A percentile compares a stretch with the other conserved stretches of the same genome.
Evolutionary conservation across 441 rosid species (phyloP).

Genomic region (Oxalis stricta): DNA sequence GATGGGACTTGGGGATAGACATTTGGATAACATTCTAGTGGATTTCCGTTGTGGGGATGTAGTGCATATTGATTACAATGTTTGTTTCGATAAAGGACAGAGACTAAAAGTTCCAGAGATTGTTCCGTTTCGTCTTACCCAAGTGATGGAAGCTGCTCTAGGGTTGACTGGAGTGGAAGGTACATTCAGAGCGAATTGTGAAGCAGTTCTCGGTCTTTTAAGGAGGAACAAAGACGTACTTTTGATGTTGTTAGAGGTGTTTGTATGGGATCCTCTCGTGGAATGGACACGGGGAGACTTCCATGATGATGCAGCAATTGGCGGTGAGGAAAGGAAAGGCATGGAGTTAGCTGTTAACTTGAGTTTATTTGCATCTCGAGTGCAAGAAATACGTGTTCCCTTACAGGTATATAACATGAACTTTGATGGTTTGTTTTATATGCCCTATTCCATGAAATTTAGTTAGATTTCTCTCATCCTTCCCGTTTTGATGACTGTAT

Average conservation of each 20-base stretch:
- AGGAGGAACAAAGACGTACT: slow-evolving; percentile 84
- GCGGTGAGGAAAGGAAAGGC: slow-evolving; percentile 97
- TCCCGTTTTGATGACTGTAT: no score
- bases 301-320: slow-evolving; percentile 96
- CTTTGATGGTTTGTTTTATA: not conserved
- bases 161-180: slow-evolving; percentile 97
- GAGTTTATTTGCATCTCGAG: slow-evolving; percentile 97
- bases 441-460: no score
- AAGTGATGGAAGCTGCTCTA: slow-evolving; percentile 79
- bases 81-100: slow-evolving; percentile 96
- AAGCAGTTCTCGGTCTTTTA: slow-evolving; percentile 71
- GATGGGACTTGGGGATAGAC: slow-evolving; percentile 95
- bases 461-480: no score
- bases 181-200: slow-evolving; percentile 77
- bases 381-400: slow-evolving; percentile 95
- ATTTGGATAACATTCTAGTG: slow-evolving; percentile 92
- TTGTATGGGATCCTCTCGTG: slow-evolving; percentile 96
- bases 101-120: slow-evolving; percentile 91
- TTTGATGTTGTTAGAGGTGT: slow-evolving; percentile 86
- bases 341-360: slow-evolving; percentile 98
- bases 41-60: slow-evolving; percentile 95
- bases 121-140: slow-evolving; percentile 96
- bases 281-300: slow-evolving; percentile 98
- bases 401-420: slow-evolving; percentile 61
- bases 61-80: slow-evolving; percentile 94